Evolutionary conservation across 1,284 basidiomycete genomes (phyloP).

Genomic region (Puccinia triticina): DNA sequence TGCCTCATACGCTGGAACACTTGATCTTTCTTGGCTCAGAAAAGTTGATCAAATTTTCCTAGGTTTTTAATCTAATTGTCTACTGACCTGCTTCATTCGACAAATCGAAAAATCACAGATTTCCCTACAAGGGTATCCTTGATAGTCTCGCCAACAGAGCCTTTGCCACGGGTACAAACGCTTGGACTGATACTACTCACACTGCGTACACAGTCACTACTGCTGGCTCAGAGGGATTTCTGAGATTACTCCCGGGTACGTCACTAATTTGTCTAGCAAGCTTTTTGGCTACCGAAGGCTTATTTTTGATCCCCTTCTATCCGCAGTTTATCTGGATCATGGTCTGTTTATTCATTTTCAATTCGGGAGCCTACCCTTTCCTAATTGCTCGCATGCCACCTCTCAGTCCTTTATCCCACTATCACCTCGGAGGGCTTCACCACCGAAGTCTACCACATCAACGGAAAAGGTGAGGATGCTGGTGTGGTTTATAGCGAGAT

Average conservation of each 20-base stretch:
- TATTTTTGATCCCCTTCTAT: not conserved
- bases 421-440: conserved; percentile 86
- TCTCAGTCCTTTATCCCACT: conserved; percentile 83
- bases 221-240: conserved; percentile 91
- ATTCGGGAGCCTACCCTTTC: not conserved
- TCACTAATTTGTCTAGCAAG: not conserved
- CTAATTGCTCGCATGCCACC: too few relatives aligned
- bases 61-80: conserved; percentile 54
- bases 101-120: conserved; percentile 51
- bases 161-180: conserved; percentile 80
- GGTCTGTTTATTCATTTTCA: conserved; percentile 25
- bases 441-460: conserved; percentile 87
- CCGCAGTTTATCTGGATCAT: conserved; percentile 85
- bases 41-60: conserved; percentile 63
- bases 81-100: conserved; percentile 52
- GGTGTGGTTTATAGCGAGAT: conserved; percentile 98
- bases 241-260: conserved; percentile 77
- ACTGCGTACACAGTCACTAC: conserved; percentile 92
- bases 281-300: not conserved
- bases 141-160: conserved; percentile 96
- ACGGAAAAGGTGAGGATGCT: conserved; percentile 84
- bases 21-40: conserved; percentile 92
- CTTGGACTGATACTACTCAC: conserved; percentile 66
- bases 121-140: conserved; percentile 88
- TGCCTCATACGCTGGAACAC: conserved; percentile 91